Conservation (phyloP, 176 grass and related monocot species). For the Triticum timopheevii region DNA sequence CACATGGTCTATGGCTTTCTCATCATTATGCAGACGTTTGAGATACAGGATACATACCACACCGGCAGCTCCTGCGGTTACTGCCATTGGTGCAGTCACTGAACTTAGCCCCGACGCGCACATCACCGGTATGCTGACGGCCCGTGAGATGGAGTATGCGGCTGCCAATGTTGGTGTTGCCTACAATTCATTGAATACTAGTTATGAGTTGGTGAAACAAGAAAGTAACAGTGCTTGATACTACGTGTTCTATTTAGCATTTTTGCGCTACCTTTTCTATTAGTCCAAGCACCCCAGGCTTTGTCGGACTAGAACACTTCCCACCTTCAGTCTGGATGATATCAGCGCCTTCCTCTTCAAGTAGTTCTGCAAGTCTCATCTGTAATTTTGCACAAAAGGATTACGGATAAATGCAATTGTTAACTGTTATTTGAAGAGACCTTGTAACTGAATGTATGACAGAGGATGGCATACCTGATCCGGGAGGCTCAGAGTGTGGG, state of each 20-base stretch:
- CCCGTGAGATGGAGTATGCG: slow-evolving; percentile 82
- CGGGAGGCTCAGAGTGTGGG: slow-evolving; percentile 79
- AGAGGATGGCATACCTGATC: slow-evolving; percentile 72
- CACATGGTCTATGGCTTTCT: not conserved
- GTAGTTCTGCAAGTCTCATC: slow-evolving; percentile 78
- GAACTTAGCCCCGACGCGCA: slow-evolving; percentile 88
- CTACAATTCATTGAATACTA: slow-evolving; percentile 30
- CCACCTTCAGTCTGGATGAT: slow-evolving; percentile 96
- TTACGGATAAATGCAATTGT: not conserved
- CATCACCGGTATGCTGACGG: slow-evolving; percentile 89
- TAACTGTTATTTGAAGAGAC: not conserved
- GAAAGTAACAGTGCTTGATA: not conserved
- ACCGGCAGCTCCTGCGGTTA: slow-evolving; percentile 80
- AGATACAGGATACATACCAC: slow-evolving; percentile 56
- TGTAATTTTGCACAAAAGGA: slow-evolving; percentile 29
- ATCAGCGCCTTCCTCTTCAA: slow-evolving; percentile 86
- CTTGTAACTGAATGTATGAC: not conserved
- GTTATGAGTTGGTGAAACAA: not conserved
- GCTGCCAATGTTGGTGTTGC: slow-evolving; percentile 89
- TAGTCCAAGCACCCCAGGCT: slow-evolving; percentile 75
- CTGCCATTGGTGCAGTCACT: slow-evolving; percentile 89
- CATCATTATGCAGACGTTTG: not conserved
- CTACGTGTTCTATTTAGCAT: not conserved
- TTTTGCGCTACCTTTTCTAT: slow-evolving; percentile 73
- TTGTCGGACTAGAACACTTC: slow-evolving; percentile 77